Evolutionary conservation across 805 yeast genomes (phyloP).

Genomic region (Candida endomychidarum): DNA sequence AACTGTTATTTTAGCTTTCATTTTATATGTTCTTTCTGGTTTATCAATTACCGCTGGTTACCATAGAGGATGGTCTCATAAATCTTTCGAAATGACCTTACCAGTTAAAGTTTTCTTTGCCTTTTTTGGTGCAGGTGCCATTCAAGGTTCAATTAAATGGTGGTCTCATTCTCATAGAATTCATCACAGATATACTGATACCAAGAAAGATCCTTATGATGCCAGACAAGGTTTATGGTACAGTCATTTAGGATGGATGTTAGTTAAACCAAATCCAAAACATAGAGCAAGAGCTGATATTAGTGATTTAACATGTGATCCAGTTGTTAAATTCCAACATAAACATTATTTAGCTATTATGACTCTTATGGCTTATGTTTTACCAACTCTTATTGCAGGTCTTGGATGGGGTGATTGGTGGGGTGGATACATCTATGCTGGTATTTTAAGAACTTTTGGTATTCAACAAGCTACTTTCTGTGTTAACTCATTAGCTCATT

Average conservation of each 20-base stretch:
- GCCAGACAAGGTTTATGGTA: conserved; percentile 84
- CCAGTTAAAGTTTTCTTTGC: conserved; percentile 68
- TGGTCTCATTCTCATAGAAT: conserved; percentile 86
- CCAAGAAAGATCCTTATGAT: conserved; percentile 80
- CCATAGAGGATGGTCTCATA: conserved; percentile 78
- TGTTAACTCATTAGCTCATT: conserved; percentile 83
- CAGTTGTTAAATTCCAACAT: conserved; percentile 80
- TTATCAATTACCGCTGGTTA: conserved; percentile 82
- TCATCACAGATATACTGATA: conserved; percentile 85
- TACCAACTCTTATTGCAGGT: conserved; percentile 67
- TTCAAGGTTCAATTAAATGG: conserved; percentile 87
- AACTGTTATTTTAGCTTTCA: conserved; percentile 53
- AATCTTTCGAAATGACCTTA: conserved; percentile 62
- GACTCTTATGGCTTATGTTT: conserved; percentile 57
- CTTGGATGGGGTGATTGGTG: conserved; percentile 52
- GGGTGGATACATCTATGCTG: conserved; percentile 81
- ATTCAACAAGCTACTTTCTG: conserved; percentile 87
- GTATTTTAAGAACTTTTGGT: conserved; percentile 63
- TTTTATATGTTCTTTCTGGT: conserved; percentile 62
- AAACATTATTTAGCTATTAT: conserved; percentile 67
- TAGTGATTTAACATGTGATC: conserved; percentile 71
- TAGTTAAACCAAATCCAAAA: conserved; percentile 76
- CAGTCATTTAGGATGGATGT: conserved; percentile 87
- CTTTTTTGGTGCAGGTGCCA: conserved; percentile 77
- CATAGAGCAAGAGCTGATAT: conserved; percentile 80